A percentile compares a stretch with the other conserved stretches of the same genome.
These are phyloP conservation scores for Botrytis porri DNA, from an alignment of 2,329 filamentous ascomycete genomes.

Conservation along the genomic window DNA sequence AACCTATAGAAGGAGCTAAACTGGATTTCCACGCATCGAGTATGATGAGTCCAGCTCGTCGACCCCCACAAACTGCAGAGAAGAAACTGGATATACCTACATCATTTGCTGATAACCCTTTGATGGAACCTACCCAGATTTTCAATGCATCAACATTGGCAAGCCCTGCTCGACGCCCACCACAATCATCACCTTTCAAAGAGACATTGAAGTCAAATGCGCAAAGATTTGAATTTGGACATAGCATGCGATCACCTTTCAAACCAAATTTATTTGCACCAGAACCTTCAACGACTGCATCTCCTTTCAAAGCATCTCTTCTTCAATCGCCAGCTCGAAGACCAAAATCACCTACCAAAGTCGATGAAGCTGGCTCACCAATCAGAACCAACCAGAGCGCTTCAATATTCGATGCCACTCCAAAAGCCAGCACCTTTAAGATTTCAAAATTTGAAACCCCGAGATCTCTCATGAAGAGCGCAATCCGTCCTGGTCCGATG, in stretches of 20 bases:
- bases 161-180: conserved; percentile 56
- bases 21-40: conserved; percentile 42
- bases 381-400: conserved; percentile 24
- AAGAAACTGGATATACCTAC: conserved; percentile 41
- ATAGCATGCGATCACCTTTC: conserved; percentile 35
- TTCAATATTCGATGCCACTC: conserved; percentile 30
- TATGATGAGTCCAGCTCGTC: conserved; percentile 55
- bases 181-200: conserved; percentile 52
- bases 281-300: conserved; percentile 23
- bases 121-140: conserved; percentile 38
- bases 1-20: conserved; percentile 27
- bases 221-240: conserved; percentile 42
- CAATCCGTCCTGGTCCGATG: conserved; percentile 28
- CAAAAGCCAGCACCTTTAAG: conserved; percentile 34
- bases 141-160: conserved; percentile 43
- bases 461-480: conserved; percentile 32
- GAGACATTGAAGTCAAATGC: conserved; percentile 56
- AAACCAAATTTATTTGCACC: conserved; percentile 32
- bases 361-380: conserved; percentile 35
- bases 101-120: conserved; percentile 34
- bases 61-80: conserved; percentile 42
- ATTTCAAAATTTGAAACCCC: conserved; percentile 37
- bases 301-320: conserved; percentile 35
- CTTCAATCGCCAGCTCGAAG: conserved; percentile 38
- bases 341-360: conserved; percentile 37